Percentiles rank a stretch among this genome's conserved stretches.
Evolutionary conservation across 352 stramenopile species (phyloP).

Genomic region (Phytophthora pseudosyringae): DNA sequence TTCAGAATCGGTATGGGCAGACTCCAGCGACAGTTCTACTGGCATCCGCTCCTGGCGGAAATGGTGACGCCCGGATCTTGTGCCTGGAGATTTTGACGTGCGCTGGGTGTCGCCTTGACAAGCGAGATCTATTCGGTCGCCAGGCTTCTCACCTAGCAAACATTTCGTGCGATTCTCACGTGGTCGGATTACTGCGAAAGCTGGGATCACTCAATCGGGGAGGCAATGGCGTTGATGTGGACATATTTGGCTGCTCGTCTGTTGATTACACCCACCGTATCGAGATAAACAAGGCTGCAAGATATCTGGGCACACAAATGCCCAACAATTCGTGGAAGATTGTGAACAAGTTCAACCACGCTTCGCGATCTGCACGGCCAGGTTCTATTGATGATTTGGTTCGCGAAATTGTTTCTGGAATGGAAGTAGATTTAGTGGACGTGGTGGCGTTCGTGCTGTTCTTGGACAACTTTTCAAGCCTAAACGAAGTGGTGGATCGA

Average conservation of each 20-base stretch:
- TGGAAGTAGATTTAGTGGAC: conserved; percentile 63
- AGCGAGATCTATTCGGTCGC: conserved; percentile 69
- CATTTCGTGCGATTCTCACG: conserved; percentile 44
- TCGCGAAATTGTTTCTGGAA: conserved; percentile 36
- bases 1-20: conserved; percentile 76
- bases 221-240: conserved; percentile 37
- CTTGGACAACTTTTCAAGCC: conserved; percentile 67
- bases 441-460: conserved; percentile 76
- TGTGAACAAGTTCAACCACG: conserved; percentile 13
- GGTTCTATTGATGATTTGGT: conserved; percentile 46
- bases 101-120: conserved; percentile 54
- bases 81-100: conserved; percentile 63
- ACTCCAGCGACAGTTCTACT: conserved; percentile 65
- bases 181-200: conserved; percentile 45
- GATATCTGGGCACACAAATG: conserved; percentile 40
- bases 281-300: conserved; percentile 33
- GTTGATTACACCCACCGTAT: conserved; percentile 54
- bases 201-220: conserved; percentile 28
- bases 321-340: conserved; percentile 41
- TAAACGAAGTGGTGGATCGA: conserved; percentile 66
- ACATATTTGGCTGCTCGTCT: conserved; percentile 74
- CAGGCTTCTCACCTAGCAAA: conserved; percentile 62
- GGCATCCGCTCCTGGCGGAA: conserved; percentile 24
- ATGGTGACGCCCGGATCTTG: conserved; percentile 36
- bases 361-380: conserved; percentile 14